phyloP scores from a whole-genome alignment of 805 yeast species.

The Scheffersomyces ergatensis region DNA sequence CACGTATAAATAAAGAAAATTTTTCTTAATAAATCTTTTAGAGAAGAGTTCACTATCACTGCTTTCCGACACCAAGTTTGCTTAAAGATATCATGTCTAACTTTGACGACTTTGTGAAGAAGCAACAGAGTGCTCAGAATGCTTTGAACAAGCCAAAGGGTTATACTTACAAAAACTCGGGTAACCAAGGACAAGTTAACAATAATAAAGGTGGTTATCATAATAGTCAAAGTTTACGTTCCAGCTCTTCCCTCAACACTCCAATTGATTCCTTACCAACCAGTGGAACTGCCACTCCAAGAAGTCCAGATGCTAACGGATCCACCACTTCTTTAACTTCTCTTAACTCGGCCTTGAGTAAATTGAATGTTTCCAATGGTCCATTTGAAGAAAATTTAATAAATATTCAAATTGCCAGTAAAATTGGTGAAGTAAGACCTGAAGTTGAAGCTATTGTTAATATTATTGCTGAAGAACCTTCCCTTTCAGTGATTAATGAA shows the following conservation, averaged over 20 bases:
- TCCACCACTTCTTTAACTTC: slow-evolving; percentile 75
- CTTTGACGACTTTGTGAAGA: slow-evolving; percentile 52
- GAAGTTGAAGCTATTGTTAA: slow-evolving; percentile 55
- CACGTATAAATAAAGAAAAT: too few species aligned
- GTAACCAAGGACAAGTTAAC: background rate
- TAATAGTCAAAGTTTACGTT: slow-evolving; percentile 3
- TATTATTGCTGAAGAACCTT: slow-evolving; percentile 42
- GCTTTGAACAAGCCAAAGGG: slow-evolving; percentile 31
- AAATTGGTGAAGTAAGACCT: slow-evolving; percentile 53
- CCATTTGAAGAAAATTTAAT: slow-evolving; percentile 64
- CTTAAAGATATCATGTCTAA: slow-evolving; percentile 15
- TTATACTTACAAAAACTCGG: slow-evolving; percentile 16
- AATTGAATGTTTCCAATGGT: slow-evolving; percentile 50
- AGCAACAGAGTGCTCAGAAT: slow-evolving; percentile 39
- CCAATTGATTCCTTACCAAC: slow-evolving; percentile 30
- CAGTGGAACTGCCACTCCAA: slow-evolving; percentile 36
- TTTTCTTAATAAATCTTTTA: too few species aligned
- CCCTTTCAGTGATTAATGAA: slow-evolving; percentile 44
- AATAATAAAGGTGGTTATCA: slow-evolving; percentile 3
- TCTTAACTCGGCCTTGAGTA: slow-evolving; percentile 65
- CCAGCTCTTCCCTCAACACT: slow-evolving; percentile 11
- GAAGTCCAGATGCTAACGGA: slow-evolving; percentile 31
- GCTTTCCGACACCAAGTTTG: too few species aligned
- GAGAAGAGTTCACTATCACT: too few species aligned
- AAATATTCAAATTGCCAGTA: slow-evolving; percentile 48